Conservation (phyloP, 2,329 filamentous ascomycete genomes). For the Beauveria caledonica region DNA sequence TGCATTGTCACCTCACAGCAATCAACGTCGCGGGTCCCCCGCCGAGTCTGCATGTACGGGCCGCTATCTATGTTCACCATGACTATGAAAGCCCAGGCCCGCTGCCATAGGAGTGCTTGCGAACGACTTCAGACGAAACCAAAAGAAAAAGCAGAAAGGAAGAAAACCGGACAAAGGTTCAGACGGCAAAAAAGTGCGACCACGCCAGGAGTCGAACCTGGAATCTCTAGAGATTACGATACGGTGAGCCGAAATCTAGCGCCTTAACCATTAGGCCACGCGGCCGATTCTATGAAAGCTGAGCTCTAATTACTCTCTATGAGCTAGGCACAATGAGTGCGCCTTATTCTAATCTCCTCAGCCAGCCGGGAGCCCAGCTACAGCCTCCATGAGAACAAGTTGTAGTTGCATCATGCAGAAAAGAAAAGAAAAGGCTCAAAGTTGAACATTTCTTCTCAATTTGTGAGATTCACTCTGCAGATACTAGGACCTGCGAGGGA, state of each 20-base stretch:
- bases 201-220: constrained; percentile 37
- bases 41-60: too few species aligned
- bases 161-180: background rate
- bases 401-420: too few species aligned
- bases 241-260: constrained; percentile 31
- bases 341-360: too few species aligned
- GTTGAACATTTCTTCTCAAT: too few species aligned
- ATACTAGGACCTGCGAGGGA: background rate
- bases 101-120: too few species aligned
- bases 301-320: background rate
- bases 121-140: background rate
- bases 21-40: background rate
- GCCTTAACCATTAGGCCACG: constrained; percentile 37
- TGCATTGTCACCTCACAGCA: background rate
- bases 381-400: too few species aligned
- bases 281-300: constrained; percentile 20
- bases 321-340: background rate
- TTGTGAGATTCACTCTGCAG: too few species aligned
- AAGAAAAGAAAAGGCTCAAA: too few species aligned
- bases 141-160: background rate
- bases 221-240: constrained; percentile 30
- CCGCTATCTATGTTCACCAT: too few species aligned
- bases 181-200: constrained; percentile 18
- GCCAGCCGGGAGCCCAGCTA: too few species aligned
- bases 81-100: too few species aligned